Percentiles rank a stretch among this genome's conserved stretches.
phyloP scores from a whole-genome alignment of 441 rosid species.

The Erysimum cheiri region DNA sequence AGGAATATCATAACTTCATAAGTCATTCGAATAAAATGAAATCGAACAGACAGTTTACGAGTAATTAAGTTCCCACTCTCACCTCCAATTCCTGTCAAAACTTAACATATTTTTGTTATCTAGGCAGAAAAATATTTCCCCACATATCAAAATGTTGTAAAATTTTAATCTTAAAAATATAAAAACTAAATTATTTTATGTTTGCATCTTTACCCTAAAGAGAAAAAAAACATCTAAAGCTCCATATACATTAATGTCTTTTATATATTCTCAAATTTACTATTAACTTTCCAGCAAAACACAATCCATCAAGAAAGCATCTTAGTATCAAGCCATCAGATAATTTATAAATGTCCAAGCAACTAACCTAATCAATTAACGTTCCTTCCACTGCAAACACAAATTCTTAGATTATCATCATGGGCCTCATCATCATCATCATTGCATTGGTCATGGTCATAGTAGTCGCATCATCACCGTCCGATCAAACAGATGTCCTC shows the following conservation, averaged over 20 bases:
- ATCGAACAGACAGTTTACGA: neutral
- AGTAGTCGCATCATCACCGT: conserved; percentile 38
- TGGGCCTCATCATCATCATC: conserved; percentile 11
- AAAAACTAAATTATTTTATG: neutral
- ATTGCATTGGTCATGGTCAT: conserved; percentile 25
- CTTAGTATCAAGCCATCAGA: conserved; percentile 20
- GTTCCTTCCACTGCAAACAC: conserved; percentile 24
- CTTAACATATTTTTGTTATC: neutral
- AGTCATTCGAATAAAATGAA: neutral
- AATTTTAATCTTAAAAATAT: neutral
- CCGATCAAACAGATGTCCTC: conserved; percentile 34
- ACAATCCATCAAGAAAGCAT: conserved; percentile 40
- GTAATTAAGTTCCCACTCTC: conserved; percentile 15
- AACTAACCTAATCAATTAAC: conserved; percentile 22
- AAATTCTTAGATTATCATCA: conserved; percentile 19
- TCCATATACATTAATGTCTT: conserved; percentile 7
- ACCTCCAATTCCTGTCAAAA: neutral
- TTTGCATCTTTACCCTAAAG: conserved; percentile 1
- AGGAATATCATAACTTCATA: conserved; percentile 29
- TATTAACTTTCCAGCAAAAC: conserved; percentile 29
- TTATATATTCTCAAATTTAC: neutral
- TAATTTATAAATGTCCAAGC: conserved; percentile 24
- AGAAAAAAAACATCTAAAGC: conserved; percentile 1
- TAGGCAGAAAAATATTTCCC: conserved; percentile 1
- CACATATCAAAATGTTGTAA: neutral